Percentiles rank a stretch among this genome's conserved stretches.
Evolutionary conservation across 352 stramenopile species (phyloP).

Genomic region (Globisporangium viniferum): DNA sequence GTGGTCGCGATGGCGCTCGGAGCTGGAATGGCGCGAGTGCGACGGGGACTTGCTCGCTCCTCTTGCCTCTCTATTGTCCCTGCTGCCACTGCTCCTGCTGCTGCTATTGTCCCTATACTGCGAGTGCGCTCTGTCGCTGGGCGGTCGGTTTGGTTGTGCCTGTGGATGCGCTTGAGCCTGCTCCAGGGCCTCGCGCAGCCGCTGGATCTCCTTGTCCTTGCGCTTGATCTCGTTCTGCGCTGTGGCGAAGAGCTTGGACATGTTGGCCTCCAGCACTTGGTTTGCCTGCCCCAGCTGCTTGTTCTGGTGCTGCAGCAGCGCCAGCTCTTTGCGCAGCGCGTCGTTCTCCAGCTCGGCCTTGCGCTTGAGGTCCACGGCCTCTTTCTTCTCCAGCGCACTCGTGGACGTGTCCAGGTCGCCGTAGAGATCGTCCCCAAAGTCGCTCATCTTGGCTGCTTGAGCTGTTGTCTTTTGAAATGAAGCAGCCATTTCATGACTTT

Average conservation of each 20-base stretch:
- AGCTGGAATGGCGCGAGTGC: constrained; percentile 5
- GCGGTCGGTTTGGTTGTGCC: neutral
- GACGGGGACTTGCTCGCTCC: neutral
- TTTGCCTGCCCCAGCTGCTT: constrained; percentile 51
- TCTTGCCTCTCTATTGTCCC: neutral
- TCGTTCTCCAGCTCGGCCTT: constrained; percentile 53
- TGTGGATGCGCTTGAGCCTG: neutral
- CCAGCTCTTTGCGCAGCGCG: constrained; percentile 49
- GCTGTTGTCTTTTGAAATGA: neutral
- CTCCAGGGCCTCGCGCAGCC: constrained; percentile 50
- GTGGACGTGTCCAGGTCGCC: constrained; percentile 80
- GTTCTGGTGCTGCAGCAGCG: constrained; percentile 65
- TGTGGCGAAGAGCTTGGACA: constrained; percentile 71
- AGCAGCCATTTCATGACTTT: no score
- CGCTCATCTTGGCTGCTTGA: constrained; percentile 17
- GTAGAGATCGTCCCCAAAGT: constrained; percentile 55
- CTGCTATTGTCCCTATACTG: neutral
- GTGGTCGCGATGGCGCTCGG: constrained; percentile 1
- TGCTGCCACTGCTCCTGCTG: neutral
- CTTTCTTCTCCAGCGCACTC: constrained; percentile 61
- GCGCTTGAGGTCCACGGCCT: constrained; percentile 50
- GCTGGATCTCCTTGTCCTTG: constrained; percentile 78
- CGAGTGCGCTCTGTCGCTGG: neutral
- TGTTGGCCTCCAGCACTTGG: constrained; percentile 62
- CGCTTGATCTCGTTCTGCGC: constrained; percentile 71